These are phyloP conservation scores for Schoenoplectus triqueter DNA, from an alignment of 202 grass and related monocot genomes.

Conservation along the genomic window DNA sequence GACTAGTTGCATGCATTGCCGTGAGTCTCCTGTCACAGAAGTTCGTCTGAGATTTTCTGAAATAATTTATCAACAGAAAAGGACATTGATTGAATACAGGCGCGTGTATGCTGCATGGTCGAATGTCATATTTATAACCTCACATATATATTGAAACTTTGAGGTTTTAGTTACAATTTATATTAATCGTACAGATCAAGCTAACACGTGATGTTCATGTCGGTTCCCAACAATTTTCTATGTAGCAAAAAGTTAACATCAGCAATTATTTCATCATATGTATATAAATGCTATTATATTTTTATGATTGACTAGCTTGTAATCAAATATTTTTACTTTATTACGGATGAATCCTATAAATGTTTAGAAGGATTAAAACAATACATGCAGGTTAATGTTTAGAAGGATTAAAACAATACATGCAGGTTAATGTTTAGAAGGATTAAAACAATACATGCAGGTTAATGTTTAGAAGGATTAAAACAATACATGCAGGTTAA, in stretches of 20 bases:
- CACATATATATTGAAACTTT: no score
- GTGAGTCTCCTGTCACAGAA: not conserved
- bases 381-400: not conserved
- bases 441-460: no score
- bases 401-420: constrained; percentile 12
- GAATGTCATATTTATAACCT: no score
- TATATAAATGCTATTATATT: not conserved
- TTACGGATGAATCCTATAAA: not conserved
- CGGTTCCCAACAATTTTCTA: not conserved
- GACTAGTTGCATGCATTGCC: constrained; percentile 3
- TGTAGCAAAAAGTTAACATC: not conserved
- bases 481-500: not conserved
- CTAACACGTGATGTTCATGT: not conserved
- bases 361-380: no score
- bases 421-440: not conserved
- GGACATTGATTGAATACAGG: constrained; percentile 3
- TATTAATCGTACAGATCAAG: not conserved
- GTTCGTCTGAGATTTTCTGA: not conserved
- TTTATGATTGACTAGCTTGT: not conserved
- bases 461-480: constrained; percentile 22
- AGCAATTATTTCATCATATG: not conserved
- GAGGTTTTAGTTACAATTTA: not conserved
- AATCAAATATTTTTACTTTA: not conserved
- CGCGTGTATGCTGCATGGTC: no score
- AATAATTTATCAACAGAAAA: not conserved